phyloP scores from a whole-genome alignment of 768 basidiomycete genomes.

The Lactarius pseudohatsudake region DNA sequence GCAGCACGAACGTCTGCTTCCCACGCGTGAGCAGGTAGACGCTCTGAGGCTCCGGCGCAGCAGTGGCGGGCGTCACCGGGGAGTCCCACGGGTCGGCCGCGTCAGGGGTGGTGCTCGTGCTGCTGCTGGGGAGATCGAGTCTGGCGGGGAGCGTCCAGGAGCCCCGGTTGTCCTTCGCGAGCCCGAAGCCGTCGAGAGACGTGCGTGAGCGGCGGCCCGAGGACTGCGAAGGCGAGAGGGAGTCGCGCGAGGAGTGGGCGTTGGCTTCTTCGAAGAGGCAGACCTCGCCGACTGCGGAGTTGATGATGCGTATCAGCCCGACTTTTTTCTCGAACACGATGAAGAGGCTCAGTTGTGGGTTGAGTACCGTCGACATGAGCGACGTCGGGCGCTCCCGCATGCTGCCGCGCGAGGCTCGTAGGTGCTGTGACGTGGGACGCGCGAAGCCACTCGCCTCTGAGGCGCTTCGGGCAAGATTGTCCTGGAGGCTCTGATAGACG shows the following conservation, averaged over 20 bases:
- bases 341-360: constrained; percentile 75
- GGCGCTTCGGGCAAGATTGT: constrained; percentile 43
- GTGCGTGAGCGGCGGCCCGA: constrained; percentile 40
- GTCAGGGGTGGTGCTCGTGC: not conserved
- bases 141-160: constrained; percentile 52
- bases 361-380: constrained; percentile 46
- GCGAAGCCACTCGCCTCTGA: constrained; percentile 41
- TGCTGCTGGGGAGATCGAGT: constrained; percentile 44
- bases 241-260: constrained; percentile 12
- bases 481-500: constrained; percentile 65
- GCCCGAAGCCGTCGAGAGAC: constrained; percentile 45
- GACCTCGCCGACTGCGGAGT: constrained; percentile 79
- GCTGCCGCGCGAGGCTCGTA: constrained; percentile 10
- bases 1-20: constrained; percentile 63
- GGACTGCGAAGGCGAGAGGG: constrained; percentile 33
- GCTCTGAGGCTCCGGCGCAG: constrained; percentile 39
- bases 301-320: constrained; percentile 75
- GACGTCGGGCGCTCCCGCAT: constrained; percentile 12
- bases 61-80: not conserved
- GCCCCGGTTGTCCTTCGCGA: constrained; percentile 40
- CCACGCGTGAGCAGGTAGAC: constrained; percentile 71
- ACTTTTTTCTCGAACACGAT: constrained; percentile 87
- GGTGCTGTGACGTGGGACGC: constrained; percentile 28
- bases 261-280: constrained; percentile 52
- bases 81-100: not conserved